A percentile compares a stretch with the other conserved stretches of the same genome.
phyloP scores from a whole-genome alignment of 768 basidiomycete species.

The Suillus occidentalis region DNA sequence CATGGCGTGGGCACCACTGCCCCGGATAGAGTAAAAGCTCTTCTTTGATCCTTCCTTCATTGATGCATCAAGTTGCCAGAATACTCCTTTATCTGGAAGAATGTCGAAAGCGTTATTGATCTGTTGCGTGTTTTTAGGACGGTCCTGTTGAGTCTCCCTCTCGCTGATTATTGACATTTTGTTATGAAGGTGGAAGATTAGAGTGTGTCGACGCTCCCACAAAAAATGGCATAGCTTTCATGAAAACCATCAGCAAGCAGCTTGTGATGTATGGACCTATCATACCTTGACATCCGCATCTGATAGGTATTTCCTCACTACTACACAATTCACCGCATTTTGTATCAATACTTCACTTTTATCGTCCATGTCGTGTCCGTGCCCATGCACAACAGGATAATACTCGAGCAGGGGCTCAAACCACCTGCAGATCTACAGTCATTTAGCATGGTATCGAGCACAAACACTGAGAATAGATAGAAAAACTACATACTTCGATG shows the following conservation, averaged over 20 bases:
- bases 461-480: not conserved
- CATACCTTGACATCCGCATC: not conserved
- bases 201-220: not conserved
- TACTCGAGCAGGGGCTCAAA: not conserved
- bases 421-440: not conserved
- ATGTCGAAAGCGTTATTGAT: not conserved
- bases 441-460: not conserved
- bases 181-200: not conserved
- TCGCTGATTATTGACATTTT: not conserved
- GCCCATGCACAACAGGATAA: not conserved
- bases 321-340: not conserved
- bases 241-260: not conserved
- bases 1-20: not conserved
- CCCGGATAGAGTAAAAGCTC: not conserved
- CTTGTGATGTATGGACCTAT: not conserved
- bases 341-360: not conserved
- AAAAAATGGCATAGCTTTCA: not conserved
- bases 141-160: not conserved
- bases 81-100: not conserved
- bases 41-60: not conserved
- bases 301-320: too few species aligned
- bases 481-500: not conserved
- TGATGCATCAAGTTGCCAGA: not conserved
- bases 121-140: not conserved
- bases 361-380: not conserved